A percentile compares a stretch with the other conserved stretches of the same genome.
Evolutionary conservation across 768 basidiomycete species (phyloP).

Genomic region (Gloeophyllum trabeum): DNA sequence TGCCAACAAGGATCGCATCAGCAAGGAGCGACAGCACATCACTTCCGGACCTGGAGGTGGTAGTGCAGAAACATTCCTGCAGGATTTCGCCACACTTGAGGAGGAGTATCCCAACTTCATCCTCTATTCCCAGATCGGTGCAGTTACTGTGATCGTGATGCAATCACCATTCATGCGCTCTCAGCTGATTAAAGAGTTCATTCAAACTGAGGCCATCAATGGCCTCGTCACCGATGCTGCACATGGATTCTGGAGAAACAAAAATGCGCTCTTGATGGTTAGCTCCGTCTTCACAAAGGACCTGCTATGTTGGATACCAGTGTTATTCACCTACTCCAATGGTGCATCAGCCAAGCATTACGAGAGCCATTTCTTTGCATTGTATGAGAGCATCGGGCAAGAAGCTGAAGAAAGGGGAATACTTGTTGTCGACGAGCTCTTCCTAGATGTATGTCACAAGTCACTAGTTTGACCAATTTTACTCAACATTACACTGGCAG

Average conservation of each 20-base stretch:
- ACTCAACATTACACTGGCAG: constrained; percentile 8
- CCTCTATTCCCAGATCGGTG: constrained; percentile 8
- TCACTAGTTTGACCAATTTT: background rate
- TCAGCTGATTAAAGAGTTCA: constrained; percentile 14
- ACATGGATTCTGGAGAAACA: constrained; percentile 22
- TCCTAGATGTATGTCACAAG: constrained; percentile 6
- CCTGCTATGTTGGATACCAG: constrained; percentile 22
- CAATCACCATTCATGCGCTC: constrained; percentile 20
- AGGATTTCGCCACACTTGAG: constrained; percentile 11
- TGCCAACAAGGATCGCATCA: constrained; percentile 3
- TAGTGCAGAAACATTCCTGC: constrained; percentile 3
- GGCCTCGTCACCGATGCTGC: constrained; percentile 24
- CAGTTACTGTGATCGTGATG: constrained; percentile 15
- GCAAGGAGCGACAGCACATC: background rate
- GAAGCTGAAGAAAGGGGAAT: constrained; percentile 10
- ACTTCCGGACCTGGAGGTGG: background rate
- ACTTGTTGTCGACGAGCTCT: constrained; percentile 8
- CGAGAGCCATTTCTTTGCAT: constrained; percentile 17
- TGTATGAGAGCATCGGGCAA: constrained; percentile 17
- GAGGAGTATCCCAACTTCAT: constrained; percentile 13
- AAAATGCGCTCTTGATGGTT: constrained; percentile 19
- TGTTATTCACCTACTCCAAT: constrained; percentile 21
- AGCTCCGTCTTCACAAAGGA: constrained; percentile 17
- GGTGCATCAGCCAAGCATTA: constrained; percentile 21
- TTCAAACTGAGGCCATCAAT: constrained; percentile 14